phyloP scores from a whole-genome alignment of 169 alveolate genomes.

The Babesia caballi region DNA sequence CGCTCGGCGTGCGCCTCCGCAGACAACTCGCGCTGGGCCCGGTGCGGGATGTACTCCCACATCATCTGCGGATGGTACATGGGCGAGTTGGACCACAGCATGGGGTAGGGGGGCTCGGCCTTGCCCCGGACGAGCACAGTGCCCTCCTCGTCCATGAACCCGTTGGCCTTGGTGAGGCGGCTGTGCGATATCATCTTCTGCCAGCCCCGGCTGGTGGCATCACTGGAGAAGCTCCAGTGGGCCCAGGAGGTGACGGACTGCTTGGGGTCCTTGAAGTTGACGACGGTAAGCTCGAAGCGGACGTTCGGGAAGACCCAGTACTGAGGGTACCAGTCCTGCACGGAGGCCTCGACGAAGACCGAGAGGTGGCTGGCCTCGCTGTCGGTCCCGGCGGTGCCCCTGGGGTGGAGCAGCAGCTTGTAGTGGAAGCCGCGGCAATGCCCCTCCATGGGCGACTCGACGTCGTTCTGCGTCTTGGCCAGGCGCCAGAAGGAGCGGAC shows the following conservation, averaged over 20 bases:
- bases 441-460: slow-evolving; percentile 87
- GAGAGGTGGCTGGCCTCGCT: slow-evolving; percentile 82
- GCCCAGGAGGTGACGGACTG: slow-evolving; percentile 90
- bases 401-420: slow-evolving; percentile 83
- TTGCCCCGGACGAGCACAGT: slow-evolving; percentile 85
- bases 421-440: slow-evolving; percentile 85
- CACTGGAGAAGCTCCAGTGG: slow-evolving; percentile 87
- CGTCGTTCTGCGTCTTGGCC: slow-evolving; percentile 86
- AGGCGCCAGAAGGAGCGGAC: slow-evolving; percentile 86
- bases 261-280: slow-evolving; percentile 83
- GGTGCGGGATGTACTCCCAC: slow-evolving; percentile 78
- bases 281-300: slow-evolving; percentile 86
- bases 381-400: slow-evolving; percentile 88
- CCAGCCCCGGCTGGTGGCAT: slow-evolving; percentile 89
- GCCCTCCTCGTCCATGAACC: slow-evolving; percentile 88
- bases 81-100: slow-evolving; percentile 83
- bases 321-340: slow-evolving; percentile 88
- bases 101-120: slow-evolving; percentile 88
- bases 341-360: slow-evolving; percentile 86
- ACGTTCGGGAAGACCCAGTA: slow-evolving; percentile 90
- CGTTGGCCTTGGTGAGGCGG: slow-evolving; percentile 82
- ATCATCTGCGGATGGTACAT: slow-evolving; percentile 81
- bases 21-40: slow-evolving; percentile 62
- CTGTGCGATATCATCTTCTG: slow-evolving; percentile 88
- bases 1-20: slow-evolving; percentile 29